Conservation (phyloP, 2,329 filamentous ascomycete species). For the Fusarium denticulatum region DNA sequence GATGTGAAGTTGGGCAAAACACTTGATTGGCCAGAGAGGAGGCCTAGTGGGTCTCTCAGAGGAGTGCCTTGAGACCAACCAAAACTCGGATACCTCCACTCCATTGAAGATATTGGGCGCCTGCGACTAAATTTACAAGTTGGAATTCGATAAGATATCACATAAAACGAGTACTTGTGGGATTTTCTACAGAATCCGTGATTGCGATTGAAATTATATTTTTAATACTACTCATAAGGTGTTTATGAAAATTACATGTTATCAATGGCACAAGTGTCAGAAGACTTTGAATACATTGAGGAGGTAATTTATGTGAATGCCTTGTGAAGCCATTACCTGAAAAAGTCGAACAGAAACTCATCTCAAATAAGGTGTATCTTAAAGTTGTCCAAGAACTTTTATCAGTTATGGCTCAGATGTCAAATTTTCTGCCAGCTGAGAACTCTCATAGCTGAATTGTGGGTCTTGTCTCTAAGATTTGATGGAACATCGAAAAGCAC, state of each 20-base stretch:
- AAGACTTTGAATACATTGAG: not conserved
- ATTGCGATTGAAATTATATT: no score
- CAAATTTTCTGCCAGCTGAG: not conserved
- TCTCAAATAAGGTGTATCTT: not conserved
- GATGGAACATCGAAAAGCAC: not conserved
- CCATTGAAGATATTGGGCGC: no score
- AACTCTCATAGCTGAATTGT: not conserved
- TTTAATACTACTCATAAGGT: not conserved
- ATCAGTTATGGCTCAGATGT: not conserved
- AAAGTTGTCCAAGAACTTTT: not conserved
- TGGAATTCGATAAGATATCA: not conserved
- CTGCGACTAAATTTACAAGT: not conserved
- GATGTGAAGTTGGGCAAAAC: conserved; percentile 27
- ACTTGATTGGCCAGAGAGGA: conserved; percentile 28
- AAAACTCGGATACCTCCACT: not conserved
- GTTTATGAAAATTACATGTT: not conserved
- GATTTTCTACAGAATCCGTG: not conserved
- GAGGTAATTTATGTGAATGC: not conserved
- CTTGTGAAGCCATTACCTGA: not conserved
- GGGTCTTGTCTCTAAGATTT: not conserved
- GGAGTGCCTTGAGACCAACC: not conserved
- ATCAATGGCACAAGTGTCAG: not conserved
- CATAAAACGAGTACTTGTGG: not conserved
- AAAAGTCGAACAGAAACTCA: not conserved
- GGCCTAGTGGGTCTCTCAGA: not conserved